Conservation (phyloP, 768 basidiomycete species). For the Auricularia cornea region DNA sequence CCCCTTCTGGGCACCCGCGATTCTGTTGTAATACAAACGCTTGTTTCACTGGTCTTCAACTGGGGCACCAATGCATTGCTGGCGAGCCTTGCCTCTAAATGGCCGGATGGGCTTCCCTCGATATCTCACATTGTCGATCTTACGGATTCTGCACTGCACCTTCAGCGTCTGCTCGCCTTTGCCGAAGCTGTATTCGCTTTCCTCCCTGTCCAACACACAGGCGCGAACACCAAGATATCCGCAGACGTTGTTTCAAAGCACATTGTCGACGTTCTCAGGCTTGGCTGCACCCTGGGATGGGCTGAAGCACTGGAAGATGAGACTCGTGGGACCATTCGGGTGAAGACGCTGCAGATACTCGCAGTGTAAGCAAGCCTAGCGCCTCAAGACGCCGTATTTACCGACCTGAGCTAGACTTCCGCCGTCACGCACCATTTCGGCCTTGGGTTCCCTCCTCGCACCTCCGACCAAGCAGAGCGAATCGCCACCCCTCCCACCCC, state of each 20-base stretch:
- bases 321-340: conserved; percentile 43
- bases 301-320: conserved; percentile 50
- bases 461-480: conserved; percentile 7
- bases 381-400: not conserved
- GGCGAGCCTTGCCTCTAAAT: conserved; percentile 31
- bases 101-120: conserved; percentile 19
- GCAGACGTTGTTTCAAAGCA: conserved; percentile 53
- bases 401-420: conserved; percentile 39
- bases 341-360: conserved; percentile 53
- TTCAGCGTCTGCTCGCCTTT: conserved; percentile 36
- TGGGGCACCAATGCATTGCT: conserved; percentile 60
- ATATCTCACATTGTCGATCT: conserved; percentile 38
- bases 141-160: conserved; percentile 35
- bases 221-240: conserved; percentile 45
- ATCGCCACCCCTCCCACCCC: conserved; percentile 30
- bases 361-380: conserved; percentile 3
- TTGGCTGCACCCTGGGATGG: conserved; percentile 65
- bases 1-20: conserved; percentile 59
- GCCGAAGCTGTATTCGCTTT: conserved; percentile 45
- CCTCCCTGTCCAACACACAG: conserved; percentile 30
- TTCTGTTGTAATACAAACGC: conserved; percentile 48
- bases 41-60: conserved; percentile 60
- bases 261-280: conserved; percentile 47
- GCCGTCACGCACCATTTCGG: conserved; percentile 54
- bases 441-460: conserved; percentile 54